These are phyloP conservation scores for Xylaria scruposa DNA, from an alignment of 495 filamentous ascomycete species.

Conservation along the genomic window DNA sequence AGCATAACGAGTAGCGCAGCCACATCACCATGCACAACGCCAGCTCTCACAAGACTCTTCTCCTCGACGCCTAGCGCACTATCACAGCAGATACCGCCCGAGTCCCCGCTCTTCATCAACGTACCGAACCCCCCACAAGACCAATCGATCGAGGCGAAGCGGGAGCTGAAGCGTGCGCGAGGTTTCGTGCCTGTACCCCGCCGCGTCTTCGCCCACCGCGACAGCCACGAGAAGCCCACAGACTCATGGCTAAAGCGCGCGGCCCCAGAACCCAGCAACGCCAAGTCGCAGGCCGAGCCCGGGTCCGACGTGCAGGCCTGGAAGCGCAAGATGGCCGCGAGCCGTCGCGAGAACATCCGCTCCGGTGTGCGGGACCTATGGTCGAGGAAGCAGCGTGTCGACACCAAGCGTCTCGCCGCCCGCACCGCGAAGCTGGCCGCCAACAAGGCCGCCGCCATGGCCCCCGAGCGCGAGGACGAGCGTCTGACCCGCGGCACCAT, in stretches of 20 bases:
- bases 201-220: conserved; percentile 47
- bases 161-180: conserved; percentile 41
- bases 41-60: conserved; percentile 24
- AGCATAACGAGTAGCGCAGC: conserved; percentile 22
- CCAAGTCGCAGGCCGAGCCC: conserved; percentile 32
- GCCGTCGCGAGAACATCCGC: conserved; percentile 46
- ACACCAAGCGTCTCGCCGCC: conserved; percentile 21
- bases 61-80: conserved; percentile 24
- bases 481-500: conserved; percentile 50
- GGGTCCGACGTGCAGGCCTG: conserved; percentile 40
- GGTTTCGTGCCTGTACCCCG: conserved; percentile 56
- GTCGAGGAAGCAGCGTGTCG: conserved; percentile 42
- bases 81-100: conserved; percentile 45
- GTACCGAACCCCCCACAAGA: conserved; percentile 54
- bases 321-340: conserved; percentile 44
- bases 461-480: conserved; percentile 52
- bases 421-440: conserved; percentile 25
- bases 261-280: conserved; percentile 37
- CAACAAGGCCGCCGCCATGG: conserved; percentile 40
- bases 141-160: conserved; percentile 42
- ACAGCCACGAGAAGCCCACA: conserved; percentile 41
- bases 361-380: conserved; percentile 48
- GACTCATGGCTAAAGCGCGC: conserved; percentile 39
- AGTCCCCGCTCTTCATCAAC: conserved; percentile 55
- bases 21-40: conserved; percentile 23